These are phyloP conservation scores for Nicotiana undulata DNA, from an alignment of 257 asterid genomes.

Conservation along the genomic window DNA sequence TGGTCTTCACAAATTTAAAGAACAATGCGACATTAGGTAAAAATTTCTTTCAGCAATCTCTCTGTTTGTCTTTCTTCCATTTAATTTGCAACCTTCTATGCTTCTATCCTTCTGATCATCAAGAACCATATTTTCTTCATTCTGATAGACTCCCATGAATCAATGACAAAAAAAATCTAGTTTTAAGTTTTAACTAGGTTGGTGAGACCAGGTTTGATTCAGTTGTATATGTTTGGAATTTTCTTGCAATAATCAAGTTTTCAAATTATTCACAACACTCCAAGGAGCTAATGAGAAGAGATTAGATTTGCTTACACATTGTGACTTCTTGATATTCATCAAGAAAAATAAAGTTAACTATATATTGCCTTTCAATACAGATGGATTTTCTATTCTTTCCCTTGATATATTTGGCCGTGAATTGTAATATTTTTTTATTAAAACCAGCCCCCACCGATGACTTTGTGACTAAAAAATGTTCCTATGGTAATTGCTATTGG, in stretches of 20 bases:
- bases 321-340: not conserved
- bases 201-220: too few relatives aligned
- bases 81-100: too few relatives aligned
- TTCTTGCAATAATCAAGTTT: not conserved
- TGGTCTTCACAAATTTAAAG: not conserved
- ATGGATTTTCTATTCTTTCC: not conserved
- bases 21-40: not conserved
- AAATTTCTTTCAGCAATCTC: not conserved
- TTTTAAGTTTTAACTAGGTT: too few relatives aligned
- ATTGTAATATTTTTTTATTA: too few relatives aligned
- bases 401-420: not conserved
- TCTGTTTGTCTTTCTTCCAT: too few relatives aligned
- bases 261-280: not conserved
- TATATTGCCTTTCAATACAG: not conserved
- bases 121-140: too few relatives aligned
- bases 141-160: too few relatives aligned
- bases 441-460: too few relatives aligned
- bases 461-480: too few relatives aligned
- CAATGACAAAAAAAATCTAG: too few relatives aligned
- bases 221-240: too few relatives aligned
- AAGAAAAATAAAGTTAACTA: not conserved
- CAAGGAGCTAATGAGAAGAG: not conserved
- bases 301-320: constrained; percentile 14
- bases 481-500: not conserved
- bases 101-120: too few relatives aligned